A percentile compares a stretch with the other conserved stretches of the same genome.
phyloP scores from a whole-genome alignment of 1,139 yeast genomes.

The Candida tropicalis region DNA sequence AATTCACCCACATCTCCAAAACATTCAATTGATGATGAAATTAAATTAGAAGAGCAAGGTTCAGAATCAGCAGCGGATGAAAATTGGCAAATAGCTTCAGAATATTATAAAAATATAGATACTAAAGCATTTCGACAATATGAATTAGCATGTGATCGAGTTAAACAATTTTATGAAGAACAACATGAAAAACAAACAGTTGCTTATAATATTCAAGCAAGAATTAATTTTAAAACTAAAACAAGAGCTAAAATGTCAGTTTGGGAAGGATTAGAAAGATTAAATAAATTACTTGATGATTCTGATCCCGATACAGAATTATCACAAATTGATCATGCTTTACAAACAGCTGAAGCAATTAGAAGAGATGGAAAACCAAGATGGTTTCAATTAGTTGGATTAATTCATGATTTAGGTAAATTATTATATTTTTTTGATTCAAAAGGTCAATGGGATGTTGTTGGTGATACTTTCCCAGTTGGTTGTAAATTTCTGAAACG shows the following conservation, averaged over 20 bases:
- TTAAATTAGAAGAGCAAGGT: constrained; percentile 11
- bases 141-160: constrained; percentile 70
- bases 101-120: constrained; percentile 39
- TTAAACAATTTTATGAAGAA: constrained; percentile 65
- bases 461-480: constrained; percentile 77
- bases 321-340: constrained; percentile 74
- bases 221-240: constrained; percentile 70
- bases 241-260: constrained; percentile 66
- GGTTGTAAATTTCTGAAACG: constrained; percentile 66
- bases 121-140: constrained; percentile 60
- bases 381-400: constrained; percentile 76
- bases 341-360: constrained; percentile 78
- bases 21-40: constrained; percentile 13
- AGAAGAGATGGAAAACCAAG: constrained; percentile 67
- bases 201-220: constrained; percentile 70
- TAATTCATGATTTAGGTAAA: constrained; percentile 73
- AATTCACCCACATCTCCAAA: constrained; percentile 5
- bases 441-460: constrained; percentile 82
- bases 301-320: constrained; percentile 77
- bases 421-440: constrained; percentile 70
- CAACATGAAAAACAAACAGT: constrained; percentile 75
- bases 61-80: constrained; percentile 13
- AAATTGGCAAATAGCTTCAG: constrained; percentile 30
- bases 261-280: constrained; percentile 70
- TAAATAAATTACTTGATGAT: constrained; percentile 66